Evolutionary conservation across 1,284 basidiomycete species (phyloP).

Genomic region (Afroboletus lepidellus): DNA sequence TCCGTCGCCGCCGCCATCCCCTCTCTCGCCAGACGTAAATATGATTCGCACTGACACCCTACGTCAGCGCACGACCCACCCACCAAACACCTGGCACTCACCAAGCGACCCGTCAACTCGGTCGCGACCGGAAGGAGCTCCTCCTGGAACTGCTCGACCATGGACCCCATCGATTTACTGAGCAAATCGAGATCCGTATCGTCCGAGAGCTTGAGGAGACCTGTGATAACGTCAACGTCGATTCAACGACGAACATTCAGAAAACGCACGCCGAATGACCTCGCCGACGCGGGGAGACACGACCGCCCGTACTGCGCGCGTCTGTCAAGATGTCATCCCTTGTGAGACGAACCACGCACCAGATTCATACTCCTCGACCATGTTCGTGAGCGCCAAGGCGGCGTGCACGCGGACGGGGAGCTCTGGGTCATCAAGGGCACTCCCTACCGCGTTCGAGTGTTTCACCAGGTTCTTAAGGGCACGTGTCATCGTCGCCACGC

Average conservation of each 20-base stretch:
- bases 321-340: background rate
- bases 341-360: conserved; percentile 42
- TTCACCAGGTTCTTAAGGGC: conserved; percentile 53
- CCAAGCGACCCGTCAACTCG: conserved; percentile 76
- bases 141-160: conserved; percentile 84
- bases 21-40: conserved; percentile 75
- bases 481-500: background rate
- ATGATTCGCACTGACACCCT: conserved; percentile 67
- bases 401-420: conserved; percentile 86
- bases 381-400: conserved; percentile 75
- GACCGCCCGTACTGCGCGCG: conserved; percentile 58
- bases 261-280: conserved; percentile 73
- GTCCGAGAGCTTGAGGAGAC: conserved; percentile 83
- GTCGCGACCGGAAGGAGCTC: conserved; percentile 87
- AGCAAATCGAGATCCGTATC: conserved; percentile 89
- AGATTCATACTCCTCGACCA: conserved; percentile 66
- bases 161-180: conserved; percentile 78
- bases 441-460: conserved; percentile 62
- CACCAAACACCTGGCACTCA: conserved; percentile 37
- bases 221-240: conserved; percentile 36
- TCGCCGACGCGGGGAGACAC: conserved; percentile 82
- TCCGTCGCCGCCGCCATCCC: conserved; percentile 53
- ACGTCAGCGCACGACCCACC: background rate
- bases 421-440: conserved; percentile 69
- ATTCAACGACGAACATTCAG: background rate